Percentiles rank a stretch among this genome's conserved stretches.
These are phyloP conservation scores for Debaryomyces psychrophilus DNA, from an alignment of 1,139 yeast species.

Conservation along the genomic window DNA sequence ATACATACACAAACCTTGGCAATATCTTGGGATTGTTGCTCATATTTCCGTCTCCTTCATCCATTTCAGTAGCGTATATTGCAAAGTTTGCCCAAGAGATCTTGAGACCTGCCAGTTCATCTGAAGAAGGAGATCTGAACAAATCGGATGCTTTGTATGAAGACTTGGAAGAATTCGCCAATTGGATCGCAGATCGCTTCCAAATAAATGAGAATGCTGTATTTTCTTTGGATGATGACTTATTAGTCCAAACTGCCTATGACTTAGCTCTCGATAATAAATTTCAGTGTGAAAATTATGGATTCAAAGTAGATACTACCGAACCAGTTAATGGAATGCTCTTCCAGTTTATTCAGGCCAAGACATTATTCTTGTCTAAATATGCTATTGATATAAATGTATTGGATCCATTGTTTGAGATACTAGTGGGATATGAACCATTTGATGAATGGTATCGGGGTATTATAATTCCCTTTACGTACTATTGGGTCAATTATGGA, in stretches of 20 bases:
- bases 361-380: conserved; percentile 24
- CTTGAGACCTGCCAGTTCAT: conserved; percentile 5
- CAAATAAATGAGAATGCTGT: conserved; percentile 13
- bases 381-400: conserved; percentile 23
- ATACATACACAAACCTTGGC: conserved; percentile 7
- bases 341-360: conserved; percentile 29
- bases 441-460: conserved; percentile 35
- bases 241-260: conserved; percentile 19
- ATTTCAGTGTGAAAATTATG: conserved; percentile 6
- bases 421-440: conserved; percentile 19
- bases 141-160: conserved; percentile 15
- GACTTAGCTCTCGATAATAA: conserved; percentile 17
- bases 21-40: conserved; percentile 20
- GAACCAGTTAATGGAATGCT: conserved; percentile 14
- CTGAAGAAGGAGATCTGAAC: not conserved
- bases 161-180: conserved; percentile 30
- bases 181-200: conserved; percentile 10
- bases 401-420: conserved; percentile 21
- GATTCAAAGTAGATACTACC: conserved; percentile 7
- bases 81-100: conserved; percentile 16
- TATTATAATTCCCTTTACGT: conserved; percentile 31
- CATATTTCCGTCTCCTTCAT: conserved; percentile 19
- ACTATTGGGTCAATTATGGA: conserved; percentile 35
- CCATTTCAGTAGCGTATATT: conserved; percentile 13
- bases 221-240: conserved; percentile 11